Evolutionary conservation across 148 eudicot species (phyloP).

Genomic region (Beta vulgaris): DNA sequence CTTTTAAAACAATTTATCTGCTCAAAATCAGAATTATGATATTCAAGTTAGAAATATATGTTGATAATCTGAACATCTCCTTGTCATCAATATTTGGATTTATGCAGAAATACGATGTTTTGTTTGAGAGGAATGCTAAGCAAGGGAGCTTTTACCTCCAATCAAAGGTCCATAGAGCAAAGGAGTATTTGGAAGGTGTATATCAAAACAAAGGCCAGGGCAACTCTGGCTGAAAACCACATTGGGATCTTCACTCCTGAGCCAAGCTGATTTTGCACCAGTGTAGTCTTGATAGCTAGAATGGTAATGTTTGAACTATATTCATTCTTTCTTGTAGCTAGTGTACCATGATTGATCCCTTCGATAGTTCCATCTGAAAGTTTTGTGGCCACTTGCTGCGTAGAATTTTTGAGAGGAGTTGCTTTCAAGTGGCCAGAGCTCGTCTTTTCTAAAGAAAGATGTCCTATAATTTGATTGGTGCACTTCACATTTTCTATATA

Average conservation of each 20-base stretch:
- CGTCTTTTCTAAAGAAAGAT: background rate
- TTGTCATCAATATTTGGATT: background rate
- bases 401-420: slow-evolving; percentile 9
- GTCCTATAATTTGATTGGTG: background rate
- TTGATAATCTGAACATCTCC: background rate
- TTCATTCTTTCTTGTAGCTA: background rate
- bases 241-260: background rate
- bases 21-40: background rate
- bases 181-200: slow-evolving; percentile 69
- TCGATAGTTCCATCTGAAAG: background rate
- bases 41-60: background rate
- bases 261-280: background rate
- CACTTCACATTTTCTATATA: no score
- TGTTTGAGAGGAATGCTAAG: slow-evolving; percentile 77
- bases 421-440: background rate
- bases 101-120: slow-evolving; percentile 68
- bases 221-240: slow-evolving; percentile 21
- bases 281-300: background rate
- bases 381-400: slow-evolving; percentile 20
- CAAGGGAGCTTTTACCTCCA: slow-evolving; percentile 84
- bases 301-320: background rate
- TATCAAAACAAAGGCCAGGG: slow-evolving; percentile 49
- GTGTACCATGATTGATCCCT: background rate
- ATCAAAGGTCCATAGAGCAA: slow-evolving; percentile 83
- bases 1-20: background rate